A percentile compares a stretch with the other conserved stretches of the same genome.
Conservation (phyloP, 176 grass and related monocot genomes). For the Ensete glaucum region DNA sequence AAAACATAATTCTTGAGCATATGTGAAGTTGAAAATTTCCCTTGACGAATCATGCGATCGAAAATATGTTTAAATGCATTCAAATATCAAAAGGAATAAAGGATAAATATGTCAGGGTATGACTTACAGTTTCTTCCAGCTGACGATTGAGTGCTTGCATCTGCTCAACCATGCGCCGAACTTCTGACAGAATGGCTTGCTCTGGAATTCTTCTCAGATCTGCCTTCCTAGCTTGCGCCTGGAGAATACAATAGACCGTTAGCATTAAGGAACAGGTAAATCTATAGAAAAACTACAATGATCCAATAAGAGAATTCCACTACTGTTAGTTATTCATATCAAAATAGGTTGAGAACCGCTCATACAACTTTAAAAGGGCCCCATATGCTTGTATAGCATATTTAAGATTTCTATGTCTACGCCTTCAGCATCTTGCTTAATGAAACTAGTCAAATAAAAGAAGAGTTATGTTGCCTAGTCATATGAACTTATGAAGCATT, state of each 20-base stretch:
- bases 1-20: background rate
- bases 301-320: background rate
- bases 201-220: conserved; percentile 48
- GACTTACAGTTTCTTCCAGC: conserved; percentile 82
- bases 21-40: background rate
- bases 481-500: background rate
- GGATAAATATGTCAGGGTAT: conserved; percentile 4
- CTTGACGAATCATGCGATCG: background rate
- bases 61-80: background rate
- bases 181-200: conserved; percentile 67
- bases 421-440: background rate
- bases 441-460: background rate
- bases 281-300: background rate
- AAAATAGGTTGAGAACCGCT: background rate
- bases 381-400: background rate
- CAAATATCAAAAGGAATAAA: background rate
- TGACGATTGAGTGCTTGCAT: conserved; percentile 82
- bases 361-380: background rate
- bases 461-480: background rate
- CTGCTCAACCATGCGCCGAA: conserved; percentile 78
- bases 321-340: background rate
- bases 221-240: conserved; percentile 64
- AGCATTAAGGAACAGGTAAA: conserved; percentile 2
- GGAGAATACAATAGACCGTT: conserved; percentile 10
- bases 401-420: background rate